Conservation (phyloP, 23 red algal genomes). For the Porphyridium purpureum region DNA sequence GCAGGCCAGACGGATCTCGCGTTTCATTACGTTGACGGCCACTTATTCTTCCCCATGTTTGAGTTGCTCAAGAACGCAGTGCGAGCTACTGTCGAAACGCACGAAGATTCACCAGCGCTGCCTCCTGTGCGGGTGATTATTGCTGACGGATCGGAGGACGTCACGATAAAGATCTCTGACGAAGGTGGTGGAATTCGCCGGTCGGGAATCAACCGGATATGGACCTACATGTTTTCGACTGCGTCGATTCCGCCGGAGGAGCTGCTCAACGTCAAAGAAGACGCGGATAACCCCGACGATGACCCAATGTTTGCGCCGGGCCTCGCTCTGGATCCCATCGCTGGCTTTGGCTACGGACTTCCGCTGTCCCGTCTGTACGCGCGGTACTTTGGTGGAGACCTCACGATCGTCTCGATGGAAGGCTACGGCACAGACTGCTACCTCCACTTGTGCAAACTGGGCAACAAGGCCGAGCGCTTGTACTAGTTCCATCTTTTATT, state of each 20-base stretch:
- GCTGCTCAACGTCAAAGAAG: slow-evolving; percentile 55
- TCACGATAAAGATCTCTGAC: slow-evolving; percentile 96
- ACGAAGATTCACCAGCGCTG: slow-evolving; percentile 31
- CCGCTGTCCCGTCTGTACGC: slow-evolving; percentile 83
- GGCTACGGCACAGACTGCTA: slow-evolving; percentile 95
- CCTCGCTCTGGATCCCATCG: slow-evolving; percentile 60
- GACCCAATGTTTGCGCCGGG: not conserved
- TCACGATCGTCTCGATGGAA: slow-evolving; percentile 80
- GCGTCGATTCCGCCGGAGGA: slow-evolving; percentile 63
- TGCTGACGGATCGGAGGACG: slow-evolving; percentile 87
- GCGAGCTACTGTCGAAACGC: slow-evolving; percentile 68
- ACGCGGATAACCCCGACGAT: slow-evolving; percentile 6
- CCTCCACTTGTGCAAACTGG: slow-evolving; percentile 82
- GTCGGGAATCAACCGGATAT: slow-evolving; percentile 69
- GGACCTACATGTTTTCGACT: slow-evolving; percentile 94
- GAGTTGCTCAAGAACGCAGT: slow-evolving; percentile 74
- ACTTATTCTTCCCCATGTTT: slow-evolving; percentile 64
- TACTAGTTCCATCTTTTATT: no score
- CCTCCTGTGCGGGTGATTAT: slow-evolving; percentile 85
- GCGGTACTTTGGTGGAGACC: slow-evolving; percentile 89
- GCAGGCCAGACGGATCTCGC: slow-evolving; percentile 55
- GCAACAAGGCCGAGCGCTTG: slow-evolving; percentile 70
- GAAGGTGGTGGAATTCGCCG: slow-evolving; percentile 92
- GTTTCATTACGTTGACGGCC: slow-evolving; percentile 91
- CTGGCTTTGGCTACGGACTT: slow-evolving; percentile 94